Conservation (phyloP, 208 protist species). For the Acanthamoeba healyi region DNA sequence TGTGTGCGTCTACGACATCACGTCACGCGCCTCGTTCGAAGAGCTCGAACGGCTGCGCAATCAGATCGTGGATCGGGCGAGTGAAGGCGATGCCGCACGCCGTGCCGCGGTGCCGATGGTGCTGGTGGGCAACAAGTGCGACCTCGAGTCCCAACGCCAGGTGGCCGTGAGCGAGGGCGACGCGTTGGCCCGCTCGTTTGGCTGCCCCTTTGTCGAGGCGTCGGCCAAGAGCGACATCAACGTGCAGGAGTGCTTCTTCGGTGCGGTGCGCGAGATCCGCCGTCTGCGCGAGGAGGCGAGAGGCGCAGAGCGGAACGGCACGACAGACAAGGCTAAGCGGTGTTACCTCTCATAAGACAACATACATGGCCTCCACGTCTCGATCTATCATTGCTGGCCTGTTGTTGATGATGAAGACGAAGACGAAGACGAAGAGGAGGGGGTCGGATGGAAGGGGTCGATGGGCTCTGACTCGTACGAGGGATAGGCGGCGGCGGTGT, state of each 20-base stretch:
- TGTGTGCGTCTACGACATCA: conserved; percentile 80
- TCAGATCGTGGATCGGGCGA: neutral
- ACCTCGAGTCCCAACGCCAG: conserved; percentile 84
- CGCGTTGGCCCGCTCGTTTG: conserved; percentile 75
- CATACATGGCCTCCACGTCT: too few relatives aligned
- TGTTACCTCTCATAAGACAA: too few relatives aligned
- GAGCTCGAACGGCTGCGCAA: conserved; percentile 72
- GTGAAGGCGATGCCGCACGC: conserved; percentile 65
- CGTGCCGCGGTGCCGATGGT: conserved; percentile 82
- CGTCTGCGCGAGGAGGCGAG: too few relatives aligned
- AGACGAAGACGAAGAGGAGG: neutral
- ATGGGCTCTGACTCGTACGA: neutral
- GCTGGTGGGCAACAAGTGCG: conserved; percentile 88
- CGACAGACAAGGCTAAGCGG: neutral
- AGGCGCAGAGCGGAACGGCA: too few relatives aligned
- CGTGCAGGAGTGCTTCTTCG: conserved; percentile 83
- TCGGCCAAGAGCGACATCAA: conserved; percentile 86
- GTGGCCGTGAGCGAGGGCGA: conserved; percentile 82
- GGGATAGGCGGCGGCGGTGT: neutral
- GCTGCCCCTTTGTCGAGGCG: conserved; percentile 85
- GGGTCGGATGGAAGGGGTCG: neutral
- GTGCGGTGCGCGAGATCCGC: conserved; percentile 74
- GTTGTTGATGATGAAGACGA: neutral
- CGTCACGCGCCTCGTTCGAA: conserved; percentile 73
- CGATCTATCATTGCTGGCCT: too few relatives aligned